Base-by-base conservation (phyloP, 2,329 filamentous ascomycete genomes). In the Mollisiaceae sp. region DNA sequence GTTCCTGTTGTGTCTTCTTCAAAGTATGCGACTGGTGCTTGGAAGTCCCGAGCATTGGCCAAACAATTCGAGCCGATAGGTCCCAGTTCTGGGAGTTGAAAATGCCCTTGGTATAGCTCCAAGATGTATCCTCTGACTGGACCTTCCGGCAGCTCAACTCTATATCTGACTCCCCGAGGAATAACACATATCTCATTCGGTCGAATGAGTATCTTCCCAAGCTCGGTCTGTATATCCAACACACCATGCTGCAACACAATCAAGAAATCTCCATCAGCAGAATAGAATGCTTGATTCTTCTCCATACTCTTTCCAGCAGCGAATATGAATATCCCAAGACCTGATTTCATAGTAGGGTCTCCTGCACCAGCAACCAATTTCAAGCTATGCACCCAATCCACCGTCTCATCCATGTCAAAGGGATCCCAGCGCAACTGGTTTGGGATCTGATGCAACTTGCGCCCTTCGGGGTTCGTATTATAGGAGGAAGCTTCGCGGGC, bases 251-350 rank as follows among this genome's bases (percentile, higher is more conserved):
- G 91, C 1, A 90, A 83, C 15, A 94, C 90, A 67, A 94, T 88
- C 63, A 94, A 78, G 72, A 92, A 85, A 75, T 94, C 91, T 14
- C 91, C 91, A 74, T 94, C 91, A 0, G 92, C 90, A 3, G 90
- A 94, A 82, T 94, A 96, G 77, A 94, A 96, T 0, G 92, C 92
- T 59, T 89, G 83, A 45, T 86, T 85, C n/a, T 83, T 79, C 58
- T 83, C 82, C 93, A 97, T 97, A 74, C 89, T 88, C 76, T 86
- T 89, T 22, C 91, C 91, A 0, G 90, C 91, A 0, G 91, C 89
- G 75, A 92, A 97, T 64, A 95, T 86, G 77, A 91, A 89, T 66
- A 95, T 93, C 24, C 91, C 93, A 50, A 96, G 73, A 0, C 93
- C 93, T 20, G 86, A 82, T 79, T 97, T 97, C 77, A 90, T 84